These are phyloP conservation scores for Cnidoscolus chayamansa DNA, from an alignment of 441 rosid species.

Conservation along the genomic window DNA sequence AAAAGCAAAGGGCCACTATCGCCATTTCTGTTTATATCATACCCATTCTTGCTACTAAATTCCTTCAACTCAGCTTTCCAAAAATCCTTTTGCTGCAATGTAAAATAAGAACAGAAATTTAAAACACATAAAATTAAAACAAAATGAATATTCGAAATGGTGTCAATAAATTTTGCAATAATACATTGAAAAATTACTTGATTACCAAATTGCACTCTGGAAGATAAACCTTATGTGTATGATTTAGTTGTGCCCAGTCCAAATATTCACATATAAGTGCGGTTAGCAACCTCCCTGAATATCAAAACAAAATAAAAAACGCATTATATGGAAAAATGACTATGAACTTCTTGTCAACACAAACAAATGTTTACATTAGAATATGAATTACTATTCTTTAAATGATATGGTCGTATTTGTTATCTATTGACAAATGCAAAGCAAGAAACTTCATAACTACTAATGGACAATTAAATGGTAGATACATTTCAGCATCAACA, in stretches of 20 bases:
- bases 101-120: slow-evolving; percentile 15
- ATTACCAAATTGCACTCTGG: slow-evolving; percentile 99
- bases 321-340: slow-evolving; percentile 4
- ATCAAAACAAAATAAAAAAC: background rate
- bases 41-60: slow-evolving; percentile 75
- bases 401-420: background rate
- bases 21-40: slow-evolving; percentile 75
- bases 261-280: slow-evolving; percentile 85
- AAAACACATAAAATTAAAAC: background rate
- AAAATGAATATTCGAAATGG: background rate
- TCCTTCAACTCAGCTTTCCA: slow-evolving; percentile 90
- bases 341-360: background rate
- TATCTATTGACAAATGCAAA: background rate
- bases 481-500: background rate
- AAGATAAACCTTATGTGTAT: slow-evolving; percentile 76
- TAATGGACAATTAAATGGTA: background rate
- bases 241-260: slow-evolving; percentile 95
- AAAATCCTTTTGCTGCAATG: slow-evolving; percentile 68
- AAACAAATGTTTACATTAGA: background rate
- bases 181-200: slow-evolving; percentile 32
- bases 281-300: slow-evolving; percentile 78
- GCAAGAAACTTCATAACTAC: background rate
- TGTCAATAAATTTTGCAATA: background rate
- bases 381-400: background rate
- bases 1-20: slow-evolving; percentile 78